phyloP scores from a whole-genome alignment of 805 yeast genomes.

The Candida andamanensis region DNA sequence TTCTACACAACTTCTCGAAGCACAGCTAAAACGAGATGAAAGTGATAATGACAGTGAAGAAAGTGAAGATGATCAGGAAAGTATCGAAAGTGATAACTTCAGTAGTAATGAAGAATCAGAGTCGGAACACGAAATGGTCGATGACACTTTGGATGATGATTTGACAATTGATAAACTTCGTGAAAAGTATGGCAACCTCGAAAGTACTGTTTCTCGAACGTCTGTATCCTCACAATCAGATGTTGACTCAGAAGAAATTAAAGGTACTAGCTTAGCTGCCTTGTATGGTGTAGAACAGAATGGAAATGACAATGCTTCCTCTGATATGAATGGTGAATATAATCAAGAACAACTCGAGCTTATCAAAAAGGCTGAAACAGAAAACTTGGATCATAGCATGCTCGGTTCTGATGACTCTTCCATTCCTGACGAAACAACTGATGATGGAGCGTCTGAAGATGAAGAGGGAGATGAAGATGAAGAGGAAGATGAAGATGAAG shows the following conservation, averaged over 20 bases:
- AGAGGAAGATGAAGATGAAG: conserved; percentile 7
- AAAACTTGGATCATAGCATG: conserved; percentile 6
- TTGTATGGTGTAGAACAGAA: conserved; percentile 20
- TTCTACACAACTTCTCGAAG: conserved; percentile 84
- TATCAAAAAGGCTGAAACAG: conserved; percentile 17
- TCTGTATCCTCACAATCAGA: conserved; percentile 13
- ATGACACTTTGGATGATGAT: conserved; percentile 22
- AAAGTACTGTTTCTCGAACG: conserved; percentile 10
- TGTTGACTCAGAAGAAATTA: conserved; percentile 9
- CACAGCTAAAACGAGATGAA: conserved; percentile 55
- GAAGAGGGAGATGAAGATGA: conserved; percentile 6
- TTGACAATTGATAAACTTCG: conserved; percentile 53
- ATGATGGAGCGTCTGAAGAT: conserved; percentile 12
- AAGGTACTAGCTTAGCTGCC: conserved; percentile 22
- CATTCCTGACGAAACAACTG: conserved; percentile 13
- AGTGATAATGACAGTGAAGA: conserved; percentile 15
- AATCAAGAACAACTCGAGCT: conserved; percentile 29
- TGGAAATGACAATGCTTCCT: too few relatives aligned
- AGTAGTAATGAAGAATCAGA: conserved; percentile 15
- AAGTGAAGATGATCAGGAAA: conserved; percentile 12
- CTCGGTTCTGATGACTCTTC: conserved; percentile 13
- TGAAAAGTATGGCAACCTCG: conserved; percentile 48
- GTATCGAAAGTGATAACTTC: conserved; percentile 19
- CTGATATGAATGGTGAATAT: conserved; percentile 16
- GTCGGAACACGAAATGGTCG: conserved; percentile 13